These are phyloP conservation scores for Boletus rufocinnamomeus DNA, from an alignment of 768 basidiomycete genomes.

Conservation along the genomic window DNA sequence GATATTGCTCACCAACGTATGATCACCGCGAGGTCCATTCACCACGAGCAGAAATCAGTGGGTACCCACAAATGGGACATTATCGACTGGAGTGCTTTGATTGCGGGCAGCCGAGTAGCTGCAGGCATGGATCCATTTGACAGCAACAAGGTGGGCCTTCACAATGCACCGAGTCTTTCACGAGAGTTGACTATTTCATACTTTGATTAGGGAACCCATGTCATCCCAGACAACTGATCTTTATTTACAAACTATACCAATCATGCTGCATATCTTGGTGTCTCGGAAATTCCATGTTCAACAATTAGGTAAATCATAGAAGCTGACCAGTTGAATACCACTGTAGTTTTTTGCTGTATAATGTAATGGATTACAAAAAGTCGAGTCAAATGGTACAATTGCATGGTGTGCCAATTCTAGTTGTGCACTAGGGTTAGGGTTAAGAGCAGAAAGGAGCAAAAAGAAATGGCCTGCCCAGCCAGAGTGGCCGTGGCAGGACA, in stretches of 20 bases:
- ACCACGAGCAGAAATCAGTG: conserved; percentile 46
- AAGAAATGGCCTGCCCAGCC: conserved; percentile 49
- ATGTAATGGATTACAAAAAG: not conserved
- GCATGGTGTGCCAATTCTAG: too few relatives aligned
- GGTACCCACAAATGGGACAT: conserved; percentile 54
- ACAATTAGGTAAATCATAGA: not conserved
- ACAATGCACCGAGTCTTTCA: not conserved
- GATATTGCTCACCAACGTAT: conserved; percentile 78
- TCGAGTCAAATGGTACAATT: not conserved
- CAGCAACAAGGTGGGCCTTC: conserved; percentile 30
- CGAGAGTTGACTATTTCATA: not conserved
- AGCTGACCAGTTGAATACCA: not conserved
- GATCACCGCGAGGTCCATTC: conserved; percentile 74
- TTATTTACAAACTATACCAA: not conserved
- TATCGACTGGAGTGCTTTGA: conserved; percentile 82
- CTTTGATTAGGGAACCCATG: conserved; percentile 16
- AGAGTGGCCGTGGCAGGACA: conserved; percentile 62
- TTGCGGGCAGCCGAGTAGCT: conserved; percentile 75
- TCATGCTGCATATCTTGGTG: not conserved
- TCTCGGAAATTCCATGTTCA: not conserved
- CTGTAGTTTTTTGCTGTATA: not conserved
- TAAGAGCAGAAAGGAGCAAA: conserved; percentile 36
- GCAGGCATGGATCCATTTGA: conserved; percentile 61
- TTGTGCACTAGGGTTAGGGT: conserved; percentile 46
- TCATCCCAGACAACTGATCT: conserved; percentile 27